Evolutionary conservation across 1,284 basidiomycete species (phyloP).

Genomic region (Caloboletus inedulis): DNA sequence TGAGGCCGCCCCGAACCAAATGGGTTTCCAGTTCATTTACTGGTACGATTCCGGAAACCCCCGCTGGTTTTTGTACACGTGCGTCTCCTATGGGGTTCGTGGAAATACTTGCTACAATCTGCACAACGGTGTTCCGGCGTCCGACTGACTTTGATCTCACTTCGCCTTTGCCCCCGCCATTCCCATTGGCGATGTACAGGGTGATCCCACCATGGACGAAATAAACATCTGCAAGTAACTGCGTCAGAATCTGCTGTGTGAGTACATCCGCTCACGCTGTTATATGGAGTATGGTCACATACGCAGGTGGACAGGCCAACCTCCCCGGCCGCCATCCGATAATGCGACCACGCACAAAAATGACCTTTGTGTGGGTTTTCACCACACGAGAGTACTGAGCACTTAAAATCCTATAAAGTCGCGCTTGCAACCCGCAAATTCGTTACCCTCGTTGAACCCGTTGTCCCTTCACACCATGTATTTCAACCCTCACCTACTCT

Average conservation of each 20-base stretch:
- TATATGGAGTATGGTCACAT: neutral
- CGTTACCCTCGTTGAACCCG: neutral
- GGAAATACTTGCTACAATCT: slow-evolving; percentile 5
- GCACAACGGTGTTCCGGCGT: neutral
- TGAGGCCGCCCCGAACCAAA: neutral
- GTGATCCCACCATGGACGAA: too few species aligned
- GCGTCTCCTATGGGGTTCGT: neutral
- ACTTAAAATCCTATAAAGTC: neutral
- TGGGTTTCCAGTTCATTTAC: slow-evolving; percentile 4
- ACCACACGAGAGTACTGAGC: neutral
- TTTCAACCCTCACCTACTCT: neutral
- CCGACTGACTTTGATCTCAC: neutral
- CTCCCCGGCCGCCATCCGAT: neutral
- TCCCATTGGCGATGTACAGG: too few species aligned
- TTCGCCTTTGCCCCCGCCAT: too few species aligned
- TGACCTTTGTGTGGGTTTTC: neutral
- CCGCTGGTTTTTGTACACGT: neutral
- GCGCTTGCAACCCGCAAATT: neutral
- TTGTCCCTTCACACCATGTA: neutral
- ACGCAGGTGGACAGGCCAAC: neutral
- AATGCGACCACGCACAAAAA: neutral
- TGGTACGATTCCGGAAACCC: neutral
- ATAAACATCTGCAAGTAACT: too few species aligned
- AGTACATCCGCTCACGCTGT: neutral
- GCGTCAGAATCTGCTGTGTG: too few species aligned